phyloP scores from a whole-genome alignment of 192 early-diverging fungal species.

The Spizellomyces punctatus region DNA sequence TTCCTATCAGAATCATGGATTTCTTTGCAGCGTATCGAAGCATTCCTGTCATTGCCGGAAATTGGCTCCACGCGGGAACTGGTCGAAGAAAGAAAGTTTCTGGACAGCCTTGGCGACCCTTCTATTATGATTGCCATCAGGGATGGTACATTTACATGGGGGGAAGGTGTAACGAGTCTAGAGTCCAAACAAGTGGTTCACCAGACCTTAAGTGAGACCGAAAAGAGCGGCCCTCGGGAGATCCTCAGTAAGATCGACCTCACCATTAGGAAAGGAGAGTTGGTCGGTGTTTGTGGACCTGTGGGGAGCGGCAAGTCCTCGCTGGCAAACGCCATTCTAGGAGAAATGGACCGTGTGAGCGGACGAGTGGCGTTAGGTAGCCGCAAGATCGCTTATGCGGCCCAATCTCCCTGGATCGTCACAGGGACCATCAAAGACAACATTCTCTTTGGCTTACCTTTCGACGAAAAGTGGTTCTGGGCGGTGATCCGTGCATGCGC shows the following conservation, averaged over 20 bases:
- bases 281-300: conserved; percentile 47
- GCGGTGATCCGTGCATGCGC: conserved; percentile 44
- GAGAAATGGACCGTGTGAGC: conserved; percentile 36
- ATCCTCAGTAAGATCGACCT: conserved; percentile 42
- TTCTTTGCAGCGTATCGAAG: conserved; percentile 45
- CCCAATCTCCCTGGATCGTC: conserved; percentile 48
- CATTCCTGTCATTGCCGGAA: conserved; percentile 45
- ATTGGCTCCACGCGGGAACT: conserved; percentile 10
- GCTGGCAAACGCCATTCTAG: conserved; percentile 48
- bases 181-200: conserved; percentile 15
- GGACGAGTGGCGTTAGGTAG: conserved; percentile 6
- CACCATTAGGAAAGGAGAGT: conserved; percentile 30
- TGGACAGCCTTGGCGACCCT: conserved; percentile 10
- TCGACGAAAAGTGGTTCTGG: conserved; percentile 35
- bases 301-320: conserved; percentile 53
- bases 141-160: conserved; percentile 44
- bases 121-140: conserved; percentile 30
- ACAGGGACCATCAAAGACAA: conserved; percentile 48
- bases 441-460: conserved; percentile 47
- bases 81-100: conserved; percentile 8
- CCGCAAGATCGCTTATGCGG: conserved; percentile 42
- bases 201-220: neutral
- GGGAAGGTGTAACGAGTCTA: neutral
- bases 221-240: neutral
- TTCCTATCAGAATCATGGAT: conserved; percentile 40